A percentile compares a stretch with the other conserved stretches of the same genome.
phyloP scores from a whole-genome alignment of 2,329 filamentous ascomycete genomes.

The Bipolaris oryzae region DNA sequence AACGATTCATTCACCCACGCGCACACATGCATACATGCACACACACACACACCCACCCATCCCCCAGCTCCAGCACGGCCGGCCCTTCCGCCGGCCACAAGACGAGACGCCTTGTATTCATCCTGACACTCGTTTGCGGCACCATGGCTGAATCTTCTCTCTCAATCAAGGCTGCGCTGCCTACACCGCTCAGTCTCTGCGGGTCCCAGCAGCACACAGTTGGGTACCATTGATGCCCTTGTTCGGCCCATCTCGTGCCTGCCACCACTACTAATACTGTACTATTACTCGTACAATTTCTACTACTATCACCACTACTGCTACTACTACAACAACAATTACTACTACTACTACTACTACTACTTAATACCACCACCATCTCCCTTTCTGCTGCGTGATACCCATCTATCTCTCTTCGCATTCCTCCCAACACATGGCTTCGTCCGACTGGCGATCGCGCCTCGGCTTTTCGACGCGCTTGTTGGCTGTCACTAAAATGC shows the following conservation, averaged over 20 bases:
- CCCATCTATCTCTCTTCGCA: neutral
- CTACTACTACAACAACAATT: neutral
- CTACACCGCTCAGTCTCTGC: constrained; percentile 1
- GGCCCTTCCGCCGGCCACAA: neutral
- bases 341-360: neutral
- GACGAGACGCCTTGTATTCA: neutral
- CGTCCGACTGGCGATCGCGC: constrained; percentile 48
- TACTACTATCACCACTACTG: constrained; percentile 3
- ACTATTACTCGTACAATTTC: neutral
- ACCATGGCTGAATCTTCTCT: neutral
- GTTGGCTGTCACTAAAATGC: constrained; percentile 55
- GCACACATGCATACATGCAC: too few species aligned
- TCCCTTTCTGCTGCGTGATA: constrained; percentile 2
- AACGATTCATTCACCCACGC: constrained; percentile 1
- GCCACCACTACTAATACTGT: neutral
- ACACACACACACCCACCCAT: too few species aligned
- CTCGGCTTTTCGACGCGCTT: constrained; percentile 56
- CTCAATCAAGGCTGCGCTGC: neutral
- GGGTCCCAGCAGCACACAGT: constrained; percentile 8
- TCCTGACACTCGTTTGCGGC: constrained; percentile 5
- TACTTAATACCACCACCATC: neutral
- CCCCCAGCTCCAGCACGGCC: neutral
- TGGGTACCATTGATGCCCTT: constrained; percentile 11
- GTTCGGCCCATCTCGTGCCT: constrained; percentile 11
- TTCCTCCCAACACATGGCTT: constrained; percentile 25